phyloP scores from a whole-genome alignment of 129 eudicot species.

The Erigeron canadensis region DNA sequence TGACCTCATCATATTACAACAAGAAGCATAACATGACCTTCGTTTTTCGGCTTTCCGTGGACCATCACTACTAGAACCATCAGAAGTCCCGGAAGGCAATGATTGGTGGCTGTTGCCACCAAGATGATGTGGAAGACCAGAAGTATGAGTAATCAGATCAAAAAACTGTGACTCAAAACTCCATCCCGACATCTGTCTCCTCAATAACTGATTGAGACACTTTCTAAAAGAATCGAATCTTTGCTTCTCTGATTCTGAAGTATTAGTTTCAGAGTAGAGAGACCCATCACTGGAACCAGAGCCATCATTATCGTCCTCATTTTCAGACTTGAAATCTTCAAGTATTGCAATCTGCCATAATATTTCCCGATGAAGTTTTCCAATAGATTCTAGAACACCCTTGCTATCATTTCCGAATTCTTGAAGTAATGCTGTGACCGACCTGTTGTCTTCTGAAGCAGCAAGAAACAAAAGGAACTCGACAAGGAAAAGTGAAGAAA shows the following conservation, averaged over 20 bases:
- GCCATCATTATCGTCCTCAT: conserved; percentile 42
- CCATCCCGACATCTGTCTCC: conserved; percentile 93
- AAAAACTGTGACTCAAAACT: conserved; percentile 90
- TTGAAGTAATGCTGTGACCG: conserved; percentile 84
- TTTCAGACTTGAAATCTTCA: conserved; percentile 70
- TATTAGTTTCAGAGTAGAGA: conserved; percentile 37
- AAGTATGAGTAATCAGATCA: conserved; percentile 73
- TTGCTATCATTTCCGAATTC: conserved; percentile 87
- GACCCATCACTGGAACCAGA: conserved; percentile 46
- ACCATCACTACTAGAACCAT: conserved; percentile 35
- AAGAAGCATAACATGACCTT: conserved; percentile 68
- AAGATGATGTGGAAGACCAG: conserved; percentile 61
- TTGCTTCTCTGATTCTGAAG: conserved; percentile 67
- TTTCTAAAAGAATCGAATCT: conserved; percentile 79
- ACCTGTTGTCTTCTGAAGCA: conserved; percentile 84
- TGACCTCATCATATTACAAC: conserved; percentile 83
- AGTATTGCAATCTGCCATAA: conserved; percentile 91
- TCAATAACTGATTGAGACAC: conserved; percentile 75
- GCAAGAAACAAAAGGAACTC: conserved; percentile 91
- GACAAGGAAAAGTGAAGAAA: conserved; percentile 83
- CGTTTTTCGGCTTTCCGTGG: conserved; percentile 62
- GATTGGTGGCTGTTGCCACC: conserved; percentile 48
- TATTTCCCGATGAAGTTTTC: conserved; percentile 75
- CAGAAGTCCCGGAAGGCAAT: conserved; percentile 49
- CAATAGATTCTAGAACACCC: conserved; percentile 86